Evolutionary conservation across 1,284 basidiomycete species (phyloP).

Genomic region (Sutorius eximius): DNA sequence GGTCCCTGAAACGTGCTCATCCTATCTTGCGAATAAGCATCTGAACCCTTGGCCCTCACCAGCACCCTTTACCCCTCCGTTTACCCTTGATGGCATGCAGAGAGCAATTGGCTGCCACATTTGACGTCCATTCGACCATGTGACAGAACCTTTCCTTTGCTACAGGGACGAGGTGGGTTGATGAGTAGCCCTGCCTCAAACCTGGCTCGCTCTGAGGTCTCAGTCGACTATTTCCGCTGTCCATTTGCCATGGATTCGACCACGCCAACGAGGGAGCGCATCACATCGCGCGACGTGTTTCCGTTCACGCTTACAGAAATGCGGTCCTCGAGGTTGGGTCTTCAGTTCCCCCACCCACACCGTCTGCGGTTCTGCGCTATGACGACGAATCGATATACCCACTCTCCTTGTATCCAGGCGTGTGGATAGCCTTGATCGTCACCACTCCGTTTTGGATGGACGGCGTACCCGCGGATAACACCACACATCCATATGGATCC

Average conservation of each 20-base stretch:
- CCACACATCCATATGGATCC: not conserved
- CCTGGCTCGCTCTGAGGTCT: conserved; percentile 1
- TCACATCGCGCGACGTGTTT: not conserved
- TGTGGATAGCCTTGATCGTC: not conserved
- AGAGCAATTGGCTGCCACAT: conserved; percentile 24
- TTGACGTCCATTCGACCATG: not conserved
- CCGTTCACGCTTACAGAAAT: not conserved
- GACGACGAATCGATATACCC: not conserved
- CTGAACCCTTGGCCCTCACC: conserved; percentile 19
- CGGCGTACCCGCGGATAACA: not conserved
- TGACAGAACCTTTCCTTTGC: not conserved
- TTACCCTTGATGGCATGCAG: conserved; percentile 1
- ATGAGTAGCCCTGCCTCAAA: not conserved
- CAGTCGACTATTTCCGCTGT: conserved; percentile 18
- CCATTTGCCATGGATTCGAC: not conserved
- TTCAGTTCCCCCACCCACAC: not conserved
- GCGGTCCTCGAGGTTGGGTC: not conserved
- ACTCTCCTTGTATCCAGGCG: not conserved
- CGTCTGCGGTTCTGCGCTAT: not conserved
- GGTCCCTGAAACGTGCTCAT: conserved; percentile 24
- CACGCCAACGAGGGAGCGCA: conserved; percentile 1
- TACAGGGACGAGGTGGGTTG: not conserved
- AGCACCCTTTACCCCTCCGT: conserved; percentile 9
- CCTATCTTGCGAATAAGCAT: not conserved
- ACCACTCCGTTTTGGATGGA: conserved; percentile 1